phyloP scores from a whole-genome alignment of 2,329 filamentous ascomycete species.

The Ascochyta clinopodiicola region DNA sequence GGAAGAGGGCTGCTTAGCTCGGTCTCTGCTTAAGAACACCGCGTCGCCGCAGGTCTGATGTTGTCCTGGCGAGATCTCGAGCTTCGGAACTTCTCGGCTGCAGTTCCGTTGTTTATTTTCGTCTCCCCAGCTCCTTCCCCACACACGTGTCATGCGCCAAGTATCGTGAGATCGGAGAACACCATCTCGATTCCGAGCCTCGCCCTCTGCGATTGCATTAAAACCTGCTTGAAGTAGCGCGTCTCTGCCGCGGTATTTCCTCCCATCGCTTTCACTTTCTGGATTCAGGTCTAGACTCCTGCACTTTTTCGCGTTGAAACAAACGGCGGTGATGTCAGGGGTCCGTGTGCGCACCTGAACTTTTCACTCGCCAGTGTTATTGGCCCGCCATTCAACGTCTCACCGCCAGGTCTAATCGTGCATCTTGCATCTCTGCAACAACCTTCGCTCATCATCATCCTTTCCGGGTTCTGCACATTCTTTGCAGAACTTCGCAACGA shows the following conservation, averaged over 20 bases:
- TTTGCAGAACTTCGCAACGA: conserved; percentile 13
- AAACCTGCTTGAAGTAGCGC: background rate
- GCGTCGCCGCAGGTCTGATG: background rate
- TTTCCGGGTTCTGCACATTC: background rate
- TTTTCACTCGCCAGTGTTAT: conserved; percentile 33
- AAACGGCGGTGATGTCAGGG: conserved; percentile 37
- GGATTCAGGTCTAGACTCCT: conserved; percentile 5
- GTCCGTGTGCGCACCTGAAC: conserved; percentile 27
- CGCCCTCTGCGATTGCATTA: background rate
- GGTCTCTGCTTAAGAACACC: background rate
- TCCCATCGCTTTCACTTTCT: background rate
- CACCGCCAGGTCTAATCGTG: conserved; percentile 25
- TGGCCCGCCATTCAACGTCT: conserved; percentile 28
- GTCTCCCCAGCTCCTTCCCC: conserved; percentile 3
- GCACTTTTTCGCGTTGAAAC: conserved; percentile 16
- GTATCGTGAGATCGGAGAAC: conserved; percentile 8
- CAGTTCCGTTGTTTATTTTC: conserved; percentile 6
- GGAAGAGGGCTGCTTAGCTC: background rate
- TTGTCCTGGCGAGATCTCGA: background rate
- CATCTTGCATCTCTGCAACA: background rate
- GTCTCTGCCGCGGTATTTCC: background rate
- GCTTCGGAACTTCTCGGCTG: background rate
- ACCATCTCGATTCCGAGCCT: background rate
- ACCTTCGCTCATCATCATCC: conserved; percentile 1
- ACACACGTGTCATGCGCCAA: conserved; percentile 15